Percentiles rank a stretch among this genome's conserved stretches.
phyloP scores from a whole-genome alignment of 78 protist genomes.

The Reticulomyxa filosa region DNA sequence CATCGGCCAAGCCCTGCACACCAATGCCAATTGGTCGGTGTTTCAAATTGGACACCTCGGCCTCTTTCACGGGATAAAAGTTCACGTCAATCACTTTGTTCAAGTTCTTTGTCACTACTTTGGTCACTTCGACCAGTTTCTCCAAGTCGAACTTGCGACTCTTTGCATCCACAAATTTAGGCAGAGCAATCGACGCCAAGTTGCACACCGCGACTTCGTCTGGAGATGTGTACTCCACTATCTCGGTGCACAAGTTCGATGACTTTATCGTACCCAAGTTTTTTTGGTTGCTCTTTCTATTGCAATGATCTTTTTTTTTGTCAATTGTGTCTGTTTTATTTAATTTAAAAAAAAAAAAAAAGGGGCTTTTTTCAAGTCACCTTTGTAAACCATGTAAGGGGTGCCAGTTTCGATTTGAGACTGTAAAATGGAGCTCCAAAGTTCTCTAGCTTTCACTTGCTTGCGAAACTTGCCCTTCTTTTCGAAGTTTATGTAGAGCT shows the following conservation, averaged over 20 bases:
- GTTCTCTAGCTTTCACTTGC: slow-evolving; percentile 59
- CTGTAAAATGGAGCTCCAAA: slow-evolving; percentile 85
- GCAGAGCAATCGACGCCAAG: slow-evolving; percentile 84
- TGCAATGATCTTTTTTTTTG: slow-evolving; percentile 61
- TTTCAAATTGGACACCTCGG: slow-evolving; percentile 53
- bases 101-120: slow-evolving; percentile 53
- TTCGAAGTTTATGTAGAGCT: slow-evolving; percentile 62
- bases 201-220: slow-evolving; percentile 92
- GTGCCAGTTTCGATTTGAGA: slow-evolving; percentile 93
- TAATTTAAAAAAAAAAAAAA: background rate
- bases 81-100: slow-evolving; percentile 80
- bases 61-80: slow-evolving; percentile 84
- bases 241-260: slow-evolving; percentile 88
- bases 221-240: slow-evolving; percentile 77
- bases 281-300: slow-evolving; percentile 81
- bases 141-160: slow-evolving; percentile 39
- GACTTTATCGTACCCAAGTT: slow-evolving; percentile 72
- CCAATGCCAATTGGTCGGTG: slow-evolving; percentile 92
- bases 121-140: slow-evolving; percentile 36
- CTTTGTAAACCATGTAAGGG: slow-evolving; percentile 86
- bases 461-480: slow-evolving; percentile 38
- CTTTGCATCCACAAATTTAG: slow-evolving; percentile 43
- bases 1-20: slow-evolving; percentile 85
- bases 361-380: background rate
- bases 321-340: background rate